Base-by-base conservation (phyloP, 768 basidiomycete genomes). In the Amanita fuliginea region DNA sequence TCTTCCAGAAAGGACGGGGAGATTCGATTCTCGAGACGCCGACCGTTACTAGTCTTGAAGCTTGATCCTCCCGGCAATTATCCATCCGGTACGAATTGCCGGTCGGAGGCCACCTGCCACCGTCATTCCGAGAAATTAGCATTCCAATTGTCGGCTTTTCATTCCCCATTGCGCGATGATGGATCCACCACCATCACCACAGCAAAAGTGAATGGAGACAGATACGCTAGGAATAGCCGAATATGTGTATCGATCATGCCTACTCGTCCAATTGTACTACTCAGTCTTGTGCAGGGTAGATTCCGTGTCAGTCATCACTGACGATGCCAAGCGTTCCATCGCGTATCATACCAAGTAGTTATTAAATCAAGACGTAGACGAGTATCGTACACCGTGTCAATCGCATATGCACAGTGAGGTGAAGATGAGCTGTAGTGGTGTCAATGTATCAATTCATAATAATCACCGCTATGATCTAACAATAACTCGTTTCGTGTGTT, bases 401-500 rank as follows among this genome's bases (percentile, higher is more conserved):
- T 32, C 41, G 30, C 26, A 40, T 28, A 41, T 30, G 42, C 26
- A n/a, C 26, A n/a, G 26, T 42, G 21, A 13, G 13, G 14, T 42
- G 19, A 5, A 22, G 8, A 14, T 42, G 13, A 26, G 41, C 41
- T 42, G n/a, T 43, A 28, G 30, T 16, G 45, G 50, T 39, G 41
- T 52, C 52, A 40, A 10, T 2, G 14, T 14, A 22, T 42, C 41
- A 42, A 42, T 22, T 14, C n/a, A 3, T 43, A n/a, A n/a, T 24
- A 47, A 37, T 37, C 46, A 21, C 32, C 55, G 54, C 62, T 57
- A 74, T 57, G 65, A 66, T 59, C 76, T 66, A 51, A 83, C 78
- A 54, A 87, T 77, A 30, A 87, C 79, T 47, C 86, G 76, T 58
- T 71, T 73, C 19, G 86, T 88, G 60, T 88, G 86, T 62, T 89